phyloP scores from a whole-genome alignment of 331 rosid species.

The Quercus phellos region DNA sequence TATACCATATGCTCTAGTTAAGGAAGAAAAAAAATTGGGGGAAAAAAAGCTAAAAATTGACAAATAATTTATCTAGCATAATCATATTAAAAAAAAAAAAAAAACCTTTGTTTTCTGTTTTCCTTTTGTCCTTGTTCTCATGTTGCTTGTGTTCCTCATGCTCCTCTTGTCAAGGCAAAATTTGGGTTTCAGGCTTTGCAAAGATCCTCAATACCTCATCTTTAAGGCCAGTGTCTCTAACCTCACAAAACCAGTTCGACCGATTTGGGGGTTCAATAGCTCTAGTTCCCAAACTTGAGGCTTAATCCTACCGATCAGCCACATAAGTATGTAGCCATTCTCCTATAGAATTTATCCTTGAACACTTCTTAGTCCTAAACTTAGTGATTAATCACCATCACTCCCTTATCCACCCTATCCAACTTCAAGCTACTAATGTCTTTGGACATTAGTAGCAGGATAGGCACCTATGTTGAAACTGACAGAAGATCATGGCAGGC shows the following conservation, averaged over 20 bases:
- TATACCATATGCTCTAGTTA: not conserved
- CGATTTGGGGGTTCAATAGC: slow-evolving; percentile 60
- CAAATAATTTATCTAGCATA: not conserved
- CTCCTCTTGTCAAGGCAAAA: slow-evolving; percentile 69
- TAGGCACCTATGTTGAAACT: too few species aligned
- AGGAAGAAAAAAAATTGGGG: not conserved
- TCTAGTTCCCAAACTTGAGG: slow-evolving; percentile 62
- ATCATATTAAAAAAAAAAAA: not conserved
- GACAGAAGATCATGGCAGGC: too few species aligned
- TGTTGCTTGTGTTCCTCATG: slow-evolving; percentile 29
- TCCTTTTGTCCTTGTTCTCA: not conserved
- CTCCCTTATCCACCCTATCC: slow-evolving; percentile 18
- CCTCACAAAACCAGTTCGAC: slow-evolving; percentile 64
- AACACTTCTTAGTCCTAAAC: slow-evolving; percentile 65
- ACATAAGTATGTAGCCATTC: slow-evolving; percentile 66
- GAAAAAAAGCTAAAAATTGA: not conserved
- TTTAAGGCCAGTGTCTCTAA: slow-evolving; percentile 39
- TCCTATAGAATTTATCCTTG: slow-evolving; percentile 62
- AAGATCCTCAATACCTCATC: slow-evolving; percentile 36
- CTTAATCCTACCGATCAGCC: slow-evolving; percentile 73
- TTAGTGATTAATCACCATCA: slow-evolving; percentile 66
- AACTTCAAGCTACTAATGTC: too few species aligned
- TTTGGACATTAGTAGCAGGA: too few species aligned
- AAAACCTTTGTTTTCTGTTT: not conserved
- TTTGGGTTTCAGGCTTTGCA: slow-evolving; percentile 27